These are phyloP conservation scores for Raffaelea albimanens DNA, from an alignment of 2,329 filamentous ascomycete genomes.

Conservation along the genomic window DNA sequence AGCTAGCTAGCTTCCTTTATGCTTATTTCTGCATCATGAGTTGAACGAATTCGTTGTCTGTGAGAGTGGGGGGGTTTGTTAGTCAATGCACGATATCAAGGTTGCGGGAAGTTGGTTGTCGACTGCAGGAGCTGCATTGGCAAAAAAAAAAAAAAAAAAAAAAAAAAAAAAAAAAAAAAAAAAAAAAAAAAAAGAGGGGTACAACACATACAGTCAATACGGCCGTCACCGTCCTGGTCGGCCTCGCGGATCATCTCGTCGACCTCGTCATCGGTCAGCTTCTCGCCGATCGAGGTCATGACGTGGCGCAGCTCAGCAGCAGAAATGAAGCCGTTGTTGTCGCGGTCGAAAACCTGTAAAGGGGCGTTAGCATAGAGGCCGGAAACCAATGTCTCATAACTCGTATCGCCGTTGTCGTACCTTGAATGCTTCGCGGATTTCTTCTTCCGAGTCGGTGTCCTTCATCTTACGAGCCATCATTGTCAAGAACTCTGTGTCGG, in stretches of 20 bases:
- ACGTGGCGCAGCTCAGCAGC: conserved; percentile 81
- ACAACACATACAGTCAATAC: conserved; percentile 66
- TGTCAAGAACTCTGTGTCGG: conserved; percentile 66
- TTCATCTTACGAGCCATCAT: conserved; percentile 97
- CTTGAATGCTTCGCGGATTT: conserved; percentile 85
- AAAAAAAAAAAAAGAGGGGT: too few relatives aligned
- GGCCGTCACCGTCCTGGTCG: conserved; percentile 80
- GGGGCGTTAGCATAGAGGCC: too few relatives aligned
- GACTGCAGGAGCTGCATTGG: too few relatives aligned
- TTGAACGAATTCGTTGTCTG: conserved; percentile 88
- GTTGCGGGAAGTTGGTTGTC: too few relatives aligned
- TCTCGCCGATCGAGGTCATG: conserved; percentile 88
- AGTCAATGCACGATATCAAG: conserved; percentile 9
- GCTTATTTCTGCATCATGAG: conserved; percentile 91
- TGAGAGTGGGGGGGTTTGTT: conserved; percentile 11
- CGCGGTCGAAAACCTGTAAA: conserved; percentile 65
- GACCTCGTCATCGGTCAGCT: conserved; percentile 82
- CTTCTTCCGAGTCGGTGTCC: conserved; percentile 84
- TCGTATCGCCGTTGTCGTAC: conserved; percentile 27
- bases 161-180: neutral
- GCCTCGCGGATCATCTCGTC: conserved; percentile 91
- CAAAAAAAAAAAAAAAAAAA: neutral
- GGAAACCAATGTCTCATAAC: too few relatives aligned
- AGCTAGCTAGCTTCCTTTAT: neutral
- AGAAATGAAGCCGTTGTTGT: conserved; percentile 88